phyloP scores from a whole-genome alignment of 352 stramenopile species.

The Phytophthora megakarya region DNA sequence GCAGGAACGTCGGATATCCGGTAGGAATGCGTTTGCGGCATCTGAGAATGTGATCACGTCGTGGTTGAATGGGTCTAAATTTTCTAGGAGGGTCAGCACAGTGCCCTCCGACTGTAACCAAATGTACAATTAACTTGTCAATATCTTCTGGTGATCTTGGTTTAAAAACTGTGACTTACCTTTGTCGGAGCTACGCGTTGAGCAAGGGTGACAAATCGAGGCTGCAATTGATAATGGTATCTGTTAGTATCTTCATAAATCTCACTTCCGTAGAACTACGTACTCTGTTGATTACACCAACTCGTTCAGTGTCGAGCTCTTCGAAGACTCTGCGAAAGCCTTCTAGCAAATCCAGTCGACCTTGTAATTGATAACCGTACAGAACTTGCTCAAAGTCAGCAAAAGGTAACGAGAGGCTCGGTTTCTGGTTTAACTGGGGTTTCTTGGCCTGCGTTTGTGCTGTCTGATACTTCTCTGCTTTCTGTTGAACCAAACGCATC shows the following conservation, averaged over 20 bases:
- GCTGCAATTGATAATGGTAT: slow-evolving; percentile 14
- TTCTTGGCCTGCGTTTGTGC: slow-evolving; percentile 26
- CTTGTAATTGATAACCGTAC: slow-evolving; percentile 74
- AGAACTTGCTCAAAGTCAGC: slow-evolving; percentile 71
- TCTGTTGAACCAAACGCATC: slow-evolving; percentile 51
- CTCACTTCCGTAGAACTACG: background rate
- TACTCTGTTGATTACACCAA: slow-evolving; percentile 63
- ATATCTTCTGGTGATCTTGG: background rate
- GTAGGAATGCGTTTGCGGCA: slow-evolving; percentile 42
- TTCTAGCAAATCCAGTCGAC: slow-evolving; percentile 63
- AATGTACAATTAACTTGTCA: background rate
- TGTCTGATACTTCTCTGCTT: slow-evolving; percentile 38
- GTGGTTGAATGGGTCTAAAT: slow-evolving; percentile 68
- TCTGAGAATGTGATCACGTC: slow-evolving; percentile 84
- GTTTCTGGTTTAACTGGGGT: slow-evolving; percentile 12
- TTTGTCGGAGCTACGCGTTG: slow-evolving; percentile 45
- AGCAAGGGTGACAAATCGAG: slow-evolving; percentile 43
- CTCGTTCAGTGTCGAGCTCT: slow-evolving; percentile 51
- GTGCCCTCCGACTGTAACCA: slow-evolving; percentile 37
- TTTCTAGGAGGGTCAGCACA: slow-evolving; percentile 51
- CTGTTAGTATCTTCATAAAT: background rate
- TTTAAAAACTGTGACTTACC: slow-evolving; percentile 16
- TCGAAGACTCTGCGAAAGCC: slow-evolving; percentile 57
- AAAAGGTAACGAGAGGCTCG: slow-evolving; percentile 45
- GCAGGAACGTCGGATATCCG: slow-evolving; percentile 33